Evolutionary conservation across 2,329 filamentous ascomycete species (phyloP), one percentile per base, ranked within the genome.

Genomic region (Cordyceps javanica): DNA sequence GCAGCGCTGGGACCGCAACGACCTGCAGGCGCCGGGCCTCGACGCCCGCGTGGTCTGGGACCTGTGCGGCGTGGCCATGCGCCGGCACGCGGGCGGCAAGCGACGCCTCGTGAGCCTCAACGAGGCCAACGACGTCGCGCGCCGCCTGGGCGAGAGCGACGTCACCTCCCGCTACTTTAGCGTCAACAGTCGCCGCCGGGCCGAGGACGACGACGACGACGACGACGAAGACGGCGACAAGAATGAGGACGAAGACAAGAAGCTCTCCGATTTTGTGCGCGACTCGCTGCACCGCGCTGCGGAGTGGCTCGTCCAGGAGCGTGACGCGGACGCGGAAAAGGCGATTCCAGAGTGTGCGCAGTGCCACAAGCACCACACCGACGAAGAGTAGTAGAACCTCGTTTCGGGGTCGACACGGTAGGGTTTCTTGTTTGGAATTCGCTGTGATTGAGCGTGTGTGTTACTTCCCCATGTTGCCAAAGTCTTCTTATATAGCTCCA

Each of bases 71-170:
- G 71, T 69, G 0, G 61, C 65, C 14, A 68, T 71, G 64, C 55
- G 64, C 49, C 66, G 65, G 56, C 60, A 70, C 34, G 65, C 69
- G 28, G 70, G 66, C n/a, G n/a, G n/a, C 32, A 74, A 73, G 62
- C 75, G 81, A 28, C 75, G 75, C 3, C 74, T 84, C 16, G 79
- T 82, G 51, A 81, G 76, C 60, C 71, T 83, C 49, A 75, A 77
- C 64, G 79, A 83, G 64, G 81, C 80, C 51, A 83, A 82, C 63
- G 80, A 85, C 64, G 81, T 84, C 62, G 80, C 81, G 44, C 79
- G 75, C 65, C 71, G 81, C 28, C 69, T 84, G 14, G 78, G 80
- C 58, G 80, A 83, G 68, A 77, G 70, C 65, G 75, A 78, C 62
- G 65, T 67, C 25, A 60, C 62, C 5, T 70, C 68, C 9, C 67